Base-by-base conservation (phyloP, 1,284 basidiomycete species). In the Naganishia albida region DNA sequence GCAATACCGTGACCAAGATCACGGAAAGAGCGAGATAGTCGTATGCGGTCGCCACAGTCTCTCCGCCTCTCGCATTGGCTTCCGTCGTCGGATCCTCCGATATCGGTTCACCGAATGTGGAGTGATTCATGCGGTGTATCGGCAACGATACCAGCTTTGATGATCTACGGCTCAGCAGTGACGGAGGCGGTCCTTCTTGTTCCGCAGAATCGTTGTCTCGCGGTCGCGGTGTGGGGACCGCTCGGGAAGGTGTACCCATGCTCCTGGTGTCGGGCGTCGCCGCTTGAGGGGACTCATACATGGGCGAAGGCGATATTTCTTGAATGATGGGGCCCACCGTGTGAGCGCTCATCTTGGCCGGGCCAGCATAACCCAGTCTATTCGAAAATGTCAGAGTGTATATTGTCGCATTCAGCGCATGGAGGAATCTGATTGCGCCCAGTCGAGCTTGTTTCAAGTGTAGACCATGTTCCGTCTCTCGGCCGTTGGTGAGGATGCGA, bases 11-110 rank as follows among this genome's bases (percentile, higher is more conserved):
- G 18, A 81, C 83, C 34, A 97, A 82, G 51, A 94, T 83, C 44
- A 83, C 81, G n/a, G 88, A 78, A 43, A 93, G 84, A 69, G 87
- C 85, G 1, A 85, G 81, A 74, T 91, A 93, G 75, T 97, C 94
- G 40, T 87, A 85, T 15, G 88, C 81, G 3, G 83, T 82, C 2
- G 85, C 85, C 20, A 78, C 75, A 18, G 72, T 73, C 63, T 75
- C 69, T 68, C 66, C 23, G 70, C 71, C 23, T 38, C 66, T 39
- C 56, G 67, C 56, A 57, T 71, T 46, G 73, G 75, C 20, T 68
- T 74, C 20, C 65, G 67, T 28, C 38, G 62, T 48, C 67, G 67
- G 49, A 68, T 67, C 50, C 72, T 72, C 26, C 82, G 83, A 42
- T 77, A 73, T 66, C 77, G 69, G 43, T 26, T 40, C 50, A 12